phyloP scores from a whole-genome alignment of 495 filamentous ascomycete species.

The Penicillium subrubescens region DNA sequence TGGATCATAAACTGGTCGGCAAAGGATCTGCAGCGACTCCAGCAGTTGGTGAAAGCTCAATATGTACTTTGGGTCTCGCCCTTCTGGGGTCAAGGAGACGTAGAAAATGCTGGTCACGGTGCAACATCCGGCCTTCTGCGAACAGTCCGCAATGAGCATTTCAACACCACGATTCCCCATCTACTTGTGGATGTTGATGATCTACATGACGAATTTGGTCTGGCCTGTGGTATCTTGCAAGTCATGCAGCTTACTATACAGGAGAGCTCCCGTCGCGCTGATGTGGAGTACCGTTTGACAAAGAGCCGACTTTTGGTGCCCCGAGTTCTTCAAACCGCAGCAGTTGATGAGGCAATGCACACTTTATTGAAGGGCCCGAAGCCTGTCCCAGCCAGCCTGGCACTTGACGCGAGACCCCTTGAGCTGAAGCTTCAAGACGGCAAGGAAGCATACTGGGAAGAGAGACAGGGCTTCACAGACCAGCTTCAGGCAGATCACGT shows the following conservation, averaged over 20 bases:
- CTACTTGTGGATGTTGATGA: conserved; percentile 15
- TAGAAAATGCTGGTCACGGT: conserved; percentile 17
- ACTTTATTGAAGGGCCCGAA: conserved; percentile 23
- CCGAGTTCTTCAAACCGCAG: conserved; percentile 17
- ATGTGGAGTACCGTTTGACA: conserved; percentile 23
- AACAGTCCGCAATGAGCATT: conserved; percentile 29
- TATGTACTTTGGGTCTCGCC: conserved; percentile 32
- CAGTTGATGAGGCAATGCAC: conserved; percentile 27
- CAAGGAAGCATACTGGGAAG: conserved; percentile 19
- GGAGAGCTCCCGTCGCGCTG: conserved; percentile 11
- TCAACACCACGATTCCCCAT: conserved; percentile 19
- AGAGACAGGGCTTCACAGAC: not conserved
- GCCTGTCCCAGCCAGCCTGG: conserved; percentile 14
- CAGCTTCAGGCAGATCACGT: conserved; percentile 15
- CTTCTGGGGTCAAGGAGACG: conserved; percentile 10
- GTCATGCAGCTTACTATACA: conserved; percentile 24
- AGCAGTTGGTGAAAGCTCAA: conserved; percentile 18
- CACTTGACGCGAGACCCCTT: conserved; percentile 14
- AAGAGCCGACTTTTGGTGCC: conserved; percentile 25
- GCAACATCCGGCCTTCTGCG: conserved; percentile 26
- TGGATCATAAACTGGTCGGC: conserved; percentile 21
- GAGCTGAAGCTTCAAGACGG: conserved; percentile 16
- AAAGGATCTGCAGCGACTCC: conserved; percentile 18
- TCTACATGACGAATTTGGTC: conserved; percentile 6
- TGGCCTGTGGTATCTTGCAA: conserved; percentile 19